Percentiles rank a stretch among this genome's conserved stretches.
These are phyloP conservation scores for Exserohilum turcica DNA, from an alignment of 2,329 filamentous ascomycete species.

Conservation along the genomic window DNA sequence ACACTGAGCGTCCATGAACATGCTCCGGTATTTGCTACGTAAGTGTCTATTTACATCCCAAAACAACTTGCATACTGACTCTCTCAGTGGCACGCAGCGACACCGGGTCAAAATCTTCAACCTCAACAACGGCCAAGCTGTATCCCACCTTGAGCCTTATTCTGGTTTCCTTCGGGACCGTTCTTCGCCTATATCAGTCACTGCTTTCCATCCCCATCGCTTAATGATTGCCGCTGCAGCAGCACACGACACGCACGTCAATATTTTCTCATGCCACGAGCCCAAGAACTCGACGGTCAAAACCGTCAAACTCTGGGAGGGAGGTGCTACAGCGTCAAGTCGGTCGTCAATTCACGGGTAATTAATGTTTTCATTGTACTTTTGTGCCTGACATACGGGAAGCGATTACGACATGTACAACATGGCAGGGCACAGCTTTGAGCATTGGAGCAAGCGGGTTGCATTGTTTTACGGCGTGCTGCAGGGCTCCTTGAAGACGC, in stretches of 20 bases:
- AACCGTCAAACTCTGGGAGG: conserved; percentile 45
- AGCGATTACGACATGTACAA: background rate
- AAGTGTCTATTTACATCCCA: conserved; percentile 60
- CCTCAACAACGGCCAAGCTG: conserved; percentile 72
- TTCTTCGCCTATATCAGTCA: conserved; percentile 80
- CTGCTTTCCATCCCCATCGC: conserved; percentile 92
- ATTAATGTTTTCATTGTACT: background rate
- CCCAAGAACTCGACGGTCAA: conserved; percentile 29
- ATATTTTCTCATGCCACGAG: conserved; percentile 68
- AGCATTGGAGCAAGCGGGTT: background rate
- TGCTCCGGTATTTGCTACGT: conserved; percentile 82
- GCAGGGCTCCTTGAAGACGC: conserved; percentile 1
- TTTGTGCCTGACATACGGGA: background rate
- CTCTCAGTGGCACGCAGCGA: conserved; percentile 76
- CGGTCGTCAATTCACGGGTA: conserved; percentile 26
- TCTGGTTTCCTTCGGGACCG: conserved; percentile 84
- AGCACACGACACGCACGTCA: conserved; percentile 86
- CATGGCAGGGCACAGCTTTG: background rate
- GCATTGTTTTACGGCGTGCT: conserved; percentile 3
- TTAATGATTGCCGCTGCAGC: conserved; percentile 89
- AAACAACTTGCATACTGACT: conserved; percentile 47
- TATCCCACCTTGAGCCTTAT: conserved; percentile 87
- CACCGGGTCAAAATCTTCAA: conserved; percentile 94
- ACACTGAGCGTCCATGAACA: conserved; percentile 95
- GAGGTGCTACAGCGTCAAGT: conserved; percentile 24